phyloP scores from a whole-genome alignment of 192 early-diverging fungal genomes.

The Backusella parvicylindrica region DNA sequence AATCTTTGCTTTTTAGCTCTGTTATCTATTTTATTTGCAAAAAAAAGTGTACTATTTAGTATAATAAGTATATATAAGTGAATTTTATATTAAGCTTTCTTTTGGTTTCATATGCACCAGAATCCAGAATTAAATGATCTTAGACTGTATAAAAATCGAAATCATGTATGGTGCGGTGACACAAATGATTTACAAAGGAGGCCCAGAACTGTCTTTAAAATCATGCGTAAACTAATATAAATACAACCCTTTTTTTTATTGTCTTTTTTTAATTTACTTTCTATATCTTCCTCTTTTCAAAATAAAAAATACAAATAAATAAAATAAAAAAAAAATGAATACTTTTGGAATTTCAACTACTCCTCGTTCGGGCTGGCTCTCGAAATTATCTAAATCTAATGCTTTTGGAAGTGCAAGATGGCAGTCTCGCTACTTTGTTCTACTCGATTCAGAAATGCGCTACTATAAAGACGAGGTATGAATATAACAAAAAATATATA shows the following conservation, averaged over 20 bases:
- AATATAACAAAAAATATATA: background rate
- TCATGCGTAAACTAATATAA: background rate
- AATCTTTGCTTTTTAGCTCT: background rate
- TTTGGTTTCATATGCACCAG: background rate
- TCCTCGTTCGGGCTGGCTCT: slow-evolving; percentile 2
- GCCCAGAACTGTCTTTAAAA: background rate
- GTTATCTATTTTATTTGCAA: background rate
- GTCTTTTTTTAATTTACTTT: background rate
- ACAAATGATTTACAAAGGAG: background rate
- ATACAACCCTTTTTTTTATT: background rate
- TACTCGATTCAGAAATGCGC: slow-evolving; percentile 21
- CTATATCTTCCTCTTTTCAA: background rate
- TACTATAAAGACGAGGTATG: slow-evolving; percentile 21
- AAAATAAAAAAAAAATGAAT: too few relatives aligned
- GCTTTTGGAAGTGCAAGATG: slow-evolving; percentile 16
- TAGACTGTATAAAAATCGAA: background rate
- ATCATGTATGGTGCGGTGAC: background rate
- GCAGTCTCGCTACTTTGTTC: slow-evolving; percentile 23
- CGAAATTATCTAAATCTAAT: slow-evolving; percentile 8
- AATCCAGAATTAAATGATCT: background rate
- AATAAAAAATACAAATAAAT: background rate
- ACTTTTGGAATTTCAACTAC: background rate
- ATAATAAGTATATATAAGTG: background rate
- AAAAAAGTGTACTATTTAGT: background rate
- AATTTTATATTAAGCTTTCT: background rate